Conservation (phyloP, 1,284 basidiomycete genomes). For the Ganoderma sp. region DNA sequence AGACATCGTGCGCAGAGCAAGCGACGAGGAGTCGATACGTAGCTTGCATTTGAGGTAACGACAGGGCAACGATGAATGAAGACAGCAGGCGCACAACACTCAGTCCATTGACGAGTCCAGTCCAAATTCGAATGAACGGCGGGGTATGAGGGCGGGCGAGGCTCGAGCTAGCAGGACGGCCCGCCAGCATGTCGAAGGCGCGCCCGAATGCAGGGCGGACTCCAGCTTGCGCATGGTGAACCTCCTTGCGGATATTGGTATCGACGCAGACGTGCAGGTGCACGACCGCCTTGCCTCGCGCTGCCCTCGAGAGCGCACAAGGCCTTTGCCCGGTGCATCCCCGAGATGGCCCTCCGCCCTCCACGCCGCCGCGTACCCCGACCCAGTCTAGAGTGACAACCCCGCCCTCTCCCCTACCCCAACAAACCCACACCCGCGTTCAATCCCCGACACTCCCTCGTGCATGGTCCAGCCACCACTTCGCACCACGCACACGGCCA, state of each 20-base stretch:
- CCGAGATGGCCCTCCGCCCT: conserved; percentile 12
- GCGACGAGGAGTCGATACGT: conserved; percentile 16
- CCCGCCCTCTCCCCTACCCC: conserved; percentile 1
- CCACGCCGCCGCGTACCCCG: conserved; percentile 13
- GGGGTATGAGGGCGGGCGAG: not conserved
- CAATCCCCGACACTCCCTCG: conserved; percentile 14
- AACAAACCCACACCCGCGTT: not conserved
- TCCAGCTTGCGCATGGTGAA: conserved; percentile 15
- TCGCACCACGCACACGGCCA: conserved; percentile 4
- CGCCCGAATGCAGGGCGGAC: not conserved
- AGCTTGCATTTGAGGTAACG: conserved; percentile 31
- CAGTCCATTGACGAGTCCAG: conserved; percentile 21
- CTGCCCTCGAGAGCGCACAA: not conserved
- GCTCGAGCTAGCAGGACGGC: not conserved
- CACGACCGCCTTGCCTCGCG: not conserved
- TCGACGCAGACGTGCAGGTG: conserved; percentile 16
- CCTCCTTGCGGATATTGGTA: conserved; percentile 22
- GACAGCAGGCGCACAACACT: conserved; percentile 30
- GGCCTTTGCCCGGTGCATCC: conserved; percentile 17
- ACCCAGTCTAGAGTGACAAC: conserved; percentile 18
- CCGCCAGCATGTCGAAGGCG: not conserved
- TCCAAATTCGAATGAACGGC: conserved; percentile 17
- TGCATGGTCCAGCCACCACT: conserved; percentile 33
- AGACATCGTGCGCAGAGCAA: conserved; percentile 8
- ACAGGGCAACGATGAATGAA: conserved; percentile 24